Base-by-base conservation (phyloP, 441 rosid genomes). In the Eruca vesicaria region DNA sequence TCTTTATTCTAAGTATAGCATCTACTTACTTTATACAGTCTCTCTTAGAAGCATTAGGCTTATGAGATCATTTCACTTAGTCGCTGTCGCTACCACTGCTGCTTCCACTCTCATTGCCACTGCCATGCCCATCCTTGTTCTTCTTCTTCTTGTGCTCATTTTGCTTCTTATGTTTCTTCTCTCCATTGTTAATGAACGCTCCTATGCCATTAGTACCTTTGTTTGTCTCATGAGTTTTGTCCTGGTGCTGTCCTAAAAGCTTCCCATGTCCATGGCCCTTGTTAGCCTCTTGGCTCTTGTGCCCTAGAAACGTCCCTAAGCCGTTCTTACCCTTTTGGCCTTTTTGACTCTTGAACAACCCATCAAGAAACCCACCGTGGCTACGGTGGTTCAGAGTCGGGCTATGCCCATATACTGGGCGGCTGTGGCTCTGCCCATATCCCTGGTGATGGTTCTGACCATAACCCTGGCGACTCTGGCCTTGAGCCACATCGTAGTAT, bases 311-410 rank as follows among this genome's bases (percentile, higher is more conserved):
- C 6, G 55, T 0, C 21, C 80, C 75, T 7, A 69, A 3, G 43
- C 62, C 71, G 28, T 57, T 14, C 23, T 69, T 60, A 21, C 55
- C 12, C 29, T 53, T 75, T 68, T 45, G 68, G 8, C 68, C 78
- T 52, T 11, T 68, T 61, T 75, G 45, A 48, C 21, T 9, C 32
- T 76, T 76, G 80, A 76, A 76, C 29, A 69, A 53, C 21, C 75
- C 71, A 68, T 75, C 79, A 68, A 75, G 64, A 53, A 75, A 68
- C 6, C 79, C 79, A 28, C 79, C 74, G 9, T 75, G 79, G 58
- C 69, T 75, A 52, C 74, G 79, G 48, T 68, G 58, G 45, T 75
- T 75, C 45, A 68, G 0, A 35, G 69, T 75, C 5, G 68, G 79
- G 43, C 69, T 68, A 14, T 18, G 8, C 29, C 74, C 74, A 38